phyloP scores from a whole-genome alignment of 2,329 filamentous ascomycete species.

The Thielaviopsis punctulata region DNA sequence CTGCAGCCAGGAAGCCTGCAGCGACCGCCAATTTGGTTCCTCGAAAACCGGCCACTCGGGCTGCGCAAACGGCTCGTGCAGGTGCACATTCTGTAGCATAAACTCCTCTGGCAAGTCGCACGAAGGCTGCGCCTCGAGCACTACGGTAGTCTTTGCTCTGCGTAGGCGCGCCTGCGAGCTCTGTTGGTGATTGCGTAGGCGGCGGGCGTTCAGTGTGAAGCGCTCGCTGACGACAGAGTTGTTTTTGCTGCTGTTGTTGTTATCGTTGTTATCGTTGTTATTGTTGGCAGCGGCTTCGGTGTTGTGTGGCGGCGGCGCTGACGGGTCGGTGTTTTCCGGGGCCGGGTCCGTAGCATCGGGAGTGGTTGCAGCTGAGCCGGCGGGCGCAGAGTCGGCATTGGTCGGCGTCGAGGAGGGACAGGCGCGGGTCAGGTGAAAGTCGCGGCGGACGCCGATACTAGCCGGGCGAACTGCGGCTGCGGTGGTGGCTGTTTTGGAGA shows the following conservation, averaged over 20 bases:
- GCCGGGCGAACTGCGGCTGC: neutral
- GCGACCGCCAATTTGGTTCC: conserved; percentile 9
- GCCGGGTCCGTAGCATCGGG: neutral
- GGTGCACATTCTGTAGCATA: conserved; percentile 3
- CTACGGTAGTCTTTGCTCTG: neutral
- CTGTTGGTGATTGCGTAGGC: conserved; percentile 6
- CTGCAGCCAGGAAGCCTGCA: conserved; percentile 10
- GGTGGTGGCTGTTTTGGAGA: neutral
- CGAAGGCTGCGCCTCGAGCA: neutral
- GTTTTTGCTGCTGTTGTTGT: neutral
- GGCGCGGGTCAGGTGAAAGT: neutral
- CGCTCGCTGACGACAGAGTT: conserved; percentile 2
- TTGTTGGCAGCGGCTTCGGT: neutral
- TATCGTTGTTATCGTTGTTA: neutral
- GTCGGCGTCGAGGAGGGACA: neutral
- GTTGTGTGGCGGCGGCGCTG: neutral
- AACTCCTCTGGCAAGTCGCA: conserved; percentile 5
- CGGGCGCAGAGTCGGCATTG: too few relatives aligned
- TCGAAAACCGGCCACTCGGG: conserved; percentile 10
- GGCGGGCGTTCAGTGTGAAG: conserved; percentile 5
- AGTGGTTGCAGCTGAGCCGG: neutral
- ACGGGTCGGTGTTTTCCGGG: neutral
- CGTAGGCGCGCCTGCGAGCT: neutral
- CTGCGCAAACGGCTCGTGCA: conserved; percentile 9
- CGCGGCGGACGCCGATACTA: neutral